Evolutionary conservation across 2,329 filamentous ascomycete genomes (phyloP), one percentile per base, ranked within the genome.

Genomic region (Ustilaginoidea virens): DNA sequence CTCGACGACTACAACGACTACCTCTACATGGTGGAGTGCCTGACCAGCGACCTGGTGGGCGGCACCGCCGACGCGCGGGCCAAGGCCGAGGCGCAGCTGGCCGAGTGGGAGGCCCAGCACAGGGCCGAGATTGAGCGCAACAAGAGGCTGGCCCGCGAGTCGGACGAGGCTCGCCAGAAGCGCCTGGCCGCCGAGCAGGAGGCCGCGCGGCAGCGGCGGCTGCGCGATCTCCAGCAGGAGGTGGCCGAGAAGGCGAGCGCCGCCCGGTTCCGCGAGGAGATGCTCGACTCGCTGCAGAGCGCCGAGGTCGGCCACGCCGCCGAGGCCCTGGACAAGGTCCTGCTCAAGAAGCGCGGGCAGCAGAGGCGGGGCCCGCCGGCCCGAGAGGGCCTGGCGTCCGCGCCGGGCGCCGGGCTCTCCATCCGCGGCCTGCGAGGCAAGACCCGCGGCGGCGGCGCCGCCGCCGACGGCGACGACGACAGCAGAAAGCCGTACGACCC

Each of bases 1-100:
- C 64, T 93, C 34, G 60, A 70, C 24, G 79, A 75, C 47, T 98
- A 77, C 61, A 94, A 98, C 56, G 77, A 94, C 52, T 94, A 96
- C 57, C 72, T 98, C 9, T 83, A 96, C 54, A 75, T 81, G 46
- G 82, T 93, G 22, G 90, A 98, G 59, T 74, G 79, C 39, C 69
- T 94, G 36, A 86, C 86, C 2, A 85, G 86, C 56, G 87, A 94
- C 47, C 65, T 98, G 7, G 77, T 94, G 30, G 66, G 74, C 38
- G 74, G 76, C 23, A 65, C 61, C 24, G 74, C 86, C 34, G 64
- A 75, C 1, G 70, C 74, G n/a, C 69, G 57, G 31, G 46, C 45
- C 17, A 47, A 47, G 8, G 60, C 61, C 22, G 69, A 67, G 38
- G 39, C 44, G 15, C 46, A 58, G 34, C 55, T 67, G 10, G 38